Percentiles rank a stretch among this genome's conserved stretches.
These are phyloP conservation scores for Sarocladium kiliense DNA, from an alignment of 2,329 filamentous ascomycete species.

Conservation along the genomic window DNA sequence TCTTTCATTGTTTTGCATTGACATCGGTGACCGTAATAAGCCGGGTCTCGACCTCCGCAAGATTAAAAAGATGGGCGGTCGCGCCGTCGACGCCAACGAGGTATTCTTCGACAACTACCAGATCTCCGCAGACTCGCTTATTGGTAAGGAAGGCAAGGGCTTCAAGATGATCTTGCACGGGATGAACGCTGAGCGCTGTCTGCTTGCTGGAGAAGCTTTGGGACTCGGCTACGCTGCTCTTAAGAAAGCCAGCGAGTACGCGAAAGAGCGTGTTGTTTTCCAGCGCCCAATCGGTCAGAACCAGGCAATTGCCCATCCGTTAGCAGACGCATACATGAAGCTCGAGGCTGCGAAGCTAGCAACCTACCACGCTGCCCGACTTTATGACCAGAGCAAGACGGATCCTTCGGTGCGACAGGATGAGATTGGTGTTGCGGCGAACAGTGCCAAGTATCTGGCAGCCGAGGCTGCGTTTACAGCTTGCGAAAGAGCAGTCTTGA, in stretches of 20 bases:
- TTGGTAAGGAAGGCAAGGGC: conserved; percentile 69
- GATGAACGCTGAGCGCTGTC: conserved; percentile 74
- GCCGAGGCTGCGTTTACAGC: conserved; percentile 59
- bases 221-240: conserved; percentile 72
- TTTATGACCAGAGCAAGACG: conserved; percentile 51
- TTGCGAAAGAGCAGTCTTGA: conserved; percentile 56
- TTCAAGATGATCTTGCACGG: conserved; percentile 77
- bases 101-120: conserved; percentile 80
- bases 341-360: conserved; percentile 61
- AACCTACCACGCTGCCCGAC: conserved; percentile 58
- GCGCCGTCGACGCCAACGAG: conserved; percentile 79
- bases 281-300: conserved; percentile 61
- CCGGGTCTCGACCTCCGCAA: conserved; percentile 60
- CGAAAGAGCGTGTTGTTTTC: conserved; percentile 61
- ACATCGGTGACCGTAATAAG: conserved; percentile 55
- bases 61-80: conserved; percentile 82
- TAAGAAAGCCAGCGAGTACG: conserved; percentile 58
- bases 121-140: conserved; percentile 57
- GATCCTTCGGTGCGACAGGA: conserved; percentile 37
- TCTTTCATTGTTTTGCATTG: conserved; percentile 75
- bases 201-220: conserved; percentile 73
- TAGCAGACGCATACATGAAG: conserved; percentile 61
- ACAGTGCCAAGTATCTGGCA: conserved; percentile 67
- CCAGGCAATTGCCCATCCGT: conserved; percentile 59
- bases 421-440: conserved; percentile 58